A percentile compares a stretch with the other conserved stretches of the same genome.
phyloP scores from a whole-genome alignment of 2,329 filamentous ascomycete genomes.

The Triangularia verruculosa region DNA sequence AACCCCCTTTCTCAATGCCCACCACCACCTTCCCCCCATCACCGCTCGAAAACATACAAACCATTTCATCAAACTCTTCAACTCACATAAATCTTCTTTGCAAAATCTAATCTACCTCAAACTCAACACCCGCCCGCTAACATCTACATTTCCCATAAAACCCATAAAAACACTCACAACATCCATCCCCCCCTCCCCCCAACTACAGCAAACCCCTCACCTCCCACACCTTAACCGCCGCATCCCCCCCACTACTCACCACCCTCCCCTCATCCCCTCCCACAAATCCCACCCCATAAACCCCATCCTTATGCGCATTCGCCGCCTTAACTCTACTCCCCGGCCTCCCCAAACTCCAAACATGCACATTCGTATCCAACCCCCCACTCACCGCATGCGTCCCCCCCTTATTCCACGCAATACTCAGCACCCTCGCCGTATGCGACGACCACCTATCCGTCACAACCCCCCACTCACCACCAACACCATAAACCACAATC shows the following conservation, averaged over 20 bases:
- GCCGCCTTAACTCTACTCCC: conserved; percentile 78
- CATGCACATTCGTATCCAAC: conserved; percentile 86
- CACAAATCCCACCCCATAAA: conserved; percentile 80
- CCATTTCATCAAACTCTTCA: not conserved
- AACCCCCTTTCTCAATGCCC: too few species aligned
- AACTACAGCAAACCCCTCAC: conserved; percentile 53
- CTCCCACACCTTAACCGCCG: conserved; percentile 85
- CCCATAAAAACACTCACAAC: not conserved
- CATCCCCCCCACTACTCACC: conserved; percentile 80
- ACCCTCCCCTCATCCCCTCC: conserved; percentile 62
- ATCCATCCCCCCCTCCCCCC: not conserved
- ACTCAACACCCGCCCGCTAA: too few species aligned
- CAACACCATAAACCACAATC: conserved; percentile 74
- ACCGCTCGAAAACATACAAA: too few species aligned
- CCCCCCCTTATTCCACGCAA: conserved; percentile 74
- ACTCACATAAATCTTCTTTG: too few species aligned
- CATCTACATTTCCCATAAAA: not conserved
- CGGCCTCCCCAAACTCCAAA: conserved; percentile 84
- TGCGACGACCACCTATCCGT: conserved; percentile 70
- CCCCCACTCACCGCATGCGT: conserved; percentile 80
- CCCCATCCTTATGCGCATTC: conserved; percentile 95
- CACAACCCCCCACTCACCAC: conserved; percentile 61
- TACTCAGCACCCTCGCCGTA: conserved; percentile 55
- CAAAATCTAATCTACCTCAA: too few species aligned
- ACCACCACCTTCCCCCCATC: too few species aligned